Conservation (phyloP, 2,329 filamentous ascomycete genomes). For the Fusarium sp. region DNA sequence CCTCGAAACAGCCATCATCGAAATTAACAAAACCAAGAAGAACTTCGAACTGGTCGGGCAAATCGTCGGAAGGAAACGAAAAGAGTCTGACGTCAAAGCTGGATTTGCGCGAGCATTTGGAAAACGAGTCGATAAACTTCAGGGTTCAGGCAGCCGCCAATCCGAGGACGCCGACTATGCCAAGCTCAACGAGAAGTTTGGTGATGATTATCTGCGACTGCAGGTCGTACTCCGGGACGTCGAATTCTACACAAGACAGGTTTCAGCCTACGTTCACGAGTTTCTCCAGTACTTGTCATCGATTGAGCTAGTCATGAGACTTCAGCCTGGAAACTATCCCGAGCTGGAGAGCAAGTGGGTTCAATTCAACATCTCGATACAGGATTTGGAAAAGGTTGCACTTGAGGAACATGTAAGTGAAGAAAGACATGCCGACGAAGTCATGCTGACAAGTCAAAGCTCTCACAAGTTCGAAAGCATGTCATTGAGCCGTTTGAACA, state of each 20-base stretch:
- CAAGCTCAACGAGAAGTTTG: conserved; percentile 83
- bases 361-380: conserved; percentile 84
- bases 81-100: conserved; percentile 86
- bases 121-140: conserved; percentile 82
- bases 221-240: conserved; percentile 93
- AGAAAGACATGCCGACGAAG: background rate
- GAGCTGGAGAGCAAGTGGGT: conserved; percentile 96
- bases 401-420: conserved; percentile 80
- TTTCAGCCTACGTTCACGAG: conserved; percentile 78
- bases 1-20: conserved; percentile 73
- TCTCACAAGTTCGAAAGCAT: conserved; percentile 74
- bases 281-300: conserved; percentile 82
- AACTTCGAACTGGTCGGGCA: conserved; percentile 91
- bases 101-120: conserved; percentile 89
- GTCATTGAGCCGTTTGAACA: conserved; percentile 85
- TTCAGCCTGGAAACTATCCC: conserved; percentile 74
- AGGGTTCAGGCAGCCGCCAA: conserved; percentile 66
- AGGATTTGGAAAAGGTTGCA: conserved; percentile 82
- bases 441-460: conserved; percentile 47
- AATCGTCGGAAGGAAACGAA: conserved; percentile 83
- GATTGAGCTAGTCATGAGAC: conserved; percentile 81
- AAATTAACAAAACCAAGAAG: conserved; percentile 96
- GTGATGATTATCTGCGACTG: conserved; percentile 88
- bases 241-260: conserved; percentile 88
- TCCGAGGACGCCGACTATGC: conserved; percentile 84